These are phyloP conservation scores for Lecanicillium sp. DNA, from an alignment of 2,329 filamentous ascomycete genomes.

Conservation along the genomic window DNA sequence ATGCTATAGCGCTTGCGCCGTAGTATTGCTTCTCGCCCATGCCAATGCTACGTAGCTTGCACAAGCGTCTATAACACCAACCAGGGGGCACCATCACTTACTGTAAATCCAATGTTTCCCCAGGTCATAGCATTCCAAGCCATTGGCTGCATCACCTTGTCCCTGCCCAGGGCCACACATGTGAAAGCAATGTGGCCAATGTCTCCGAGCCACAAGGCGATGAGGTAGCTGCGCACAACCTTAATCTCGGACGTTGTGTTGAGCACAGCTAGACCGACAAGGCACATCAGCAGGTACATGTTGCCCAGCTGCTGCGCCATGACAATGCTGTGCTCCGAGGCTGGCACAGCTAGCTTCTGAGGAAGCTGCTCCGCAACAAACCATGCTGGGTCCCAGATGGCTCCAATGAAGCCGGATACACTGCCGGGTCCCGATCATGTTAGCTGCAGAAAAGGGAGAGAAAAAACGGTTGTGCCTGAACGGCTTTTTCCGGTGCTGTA, in stretches of 20 bases:
- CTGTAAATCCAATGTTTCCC: constrained; percentile 63
- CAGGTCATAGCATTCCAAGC: constrained; percentile 64
- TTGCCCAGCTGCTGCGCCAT: constrained; percentile 63
- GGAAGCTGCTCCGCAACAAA: constrained; percentile 58
- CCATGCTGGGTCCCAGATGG: constrained; percentile 47
- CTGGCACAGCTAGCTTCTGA: constrained; percentile 21
- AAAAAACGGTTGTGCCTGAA: neutral
- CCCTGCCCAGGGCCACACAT: constrained; percentile 47
- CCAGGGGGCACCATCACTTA: constrained; percentile 25
- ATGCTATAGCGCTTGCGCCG: neutral
- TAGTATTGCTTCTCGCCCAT: neutral
- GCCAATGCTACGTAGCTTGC: neutral
- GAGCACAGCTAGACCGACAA: constrained; percentile 56
- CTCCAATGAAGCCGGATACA: constrained; percentile 48
- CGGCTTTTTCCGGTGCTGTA: too few species aligned
- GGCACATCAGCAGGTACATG: constrained; percentile 55
- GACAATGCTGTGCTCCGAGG: constrained; percentile 41
- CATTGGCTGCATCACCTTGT: constrained; percentile 40
- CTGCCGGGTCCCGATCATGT: constrained; percentile 25
- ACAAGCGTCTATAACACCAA: neutral
- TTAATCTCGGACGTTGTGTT: constrained; percentile 55
- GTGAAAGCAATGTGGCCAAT: constrained; percentile 59
- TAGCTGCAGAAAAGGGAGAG: neutral
- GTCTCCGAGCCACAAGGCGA: constrained; percentile 58
- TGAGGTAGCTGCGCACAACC: constrained; percentile 59